phyloP scores from a whole-genome alignment of 2,329 filamentous ascomycete genomes.

The Phialophora verrucosa region DNA sequence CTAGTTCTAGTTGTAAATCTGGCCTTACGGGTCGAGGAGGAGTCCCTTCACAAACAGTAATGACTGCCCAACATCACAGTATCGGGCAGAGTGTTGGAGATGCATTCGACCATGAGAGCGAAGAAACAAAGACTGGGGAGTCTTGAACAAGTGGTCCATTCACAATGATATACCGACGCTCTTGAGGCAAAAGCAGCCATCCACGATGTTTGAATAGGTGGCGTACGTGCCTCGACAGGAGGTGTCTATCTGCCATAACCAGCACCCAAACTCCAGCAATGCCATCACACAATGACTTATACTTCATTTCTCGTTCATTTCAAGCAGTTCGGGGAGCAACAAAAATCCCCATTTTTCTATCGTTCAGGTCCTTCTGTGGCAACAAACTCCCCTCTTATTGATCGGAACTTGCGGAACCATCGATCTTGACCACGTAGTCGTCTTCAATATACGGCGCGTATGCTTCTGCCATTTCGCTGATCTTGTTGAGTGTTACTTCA shows the following conservation, averaged over 20 bases:
- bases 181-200: neutral
- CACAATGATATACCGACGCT: neutral
- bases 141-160: neutral
- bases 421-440: slow-evolving; percentile 69
- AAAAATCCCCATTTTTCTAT: neutral
- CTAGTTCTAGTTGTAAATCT: neutral
- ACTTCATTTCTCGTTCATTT: neutral
- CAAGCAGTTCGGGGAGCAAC: neutral
- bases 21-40: neutral
- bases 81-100: neutral
- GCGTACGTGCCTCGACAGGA: neutral
- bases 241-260: neutral
- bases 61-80: neutral
- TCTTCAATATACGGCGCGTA: slow-evolving; percentile 75
- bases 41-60: neutral
- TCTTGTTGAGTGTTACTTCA: slow-evolving; percentile 68
- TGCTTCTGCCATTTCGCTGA: slow-evolving; percentile 66
- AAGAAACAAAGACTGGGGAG: neutral
- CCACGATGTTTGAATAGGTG: neutral
- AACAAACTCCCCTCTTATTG: slow-evolving; percentile 9
- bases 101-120: neutral
- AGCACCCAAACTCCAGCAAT: neutral
- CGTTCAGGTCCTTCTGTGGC: neutral
- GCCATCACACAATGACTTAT: neutral
- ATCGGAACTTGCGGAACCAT: slow-evolving; percentile 33